Conservation (phyloP, 352 stramenopile species). For the Phytophthora cryptogea region DNA sequence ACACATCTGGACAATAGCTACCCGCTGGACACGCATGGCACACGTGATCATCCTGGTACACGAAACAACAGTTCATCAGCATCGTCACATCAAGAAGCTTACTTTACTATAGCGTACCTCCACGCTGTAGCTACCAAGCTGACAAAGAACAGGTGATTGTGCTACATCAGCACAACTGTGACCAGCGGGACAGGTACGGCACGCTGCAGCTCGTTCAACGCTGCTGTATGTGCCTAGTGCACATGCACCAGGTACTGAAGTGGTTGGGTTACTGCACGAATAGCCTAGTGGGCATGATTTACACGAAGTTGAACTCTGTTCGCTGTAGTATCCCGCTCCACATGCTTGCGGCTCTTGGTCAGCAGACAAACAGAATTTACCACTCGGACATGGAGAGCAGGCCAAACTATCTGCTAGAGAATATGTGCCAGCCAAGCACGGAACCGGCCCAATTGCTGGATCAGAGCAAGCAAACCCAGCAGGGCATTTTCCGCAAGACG, state of each 20-base stretch:
- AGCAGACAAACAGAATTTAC: slow-evolving; percentile 23
- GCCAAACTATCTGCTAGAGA: slow-evolving; percentile 20
- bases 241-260: slow-evolving; percentile 28
- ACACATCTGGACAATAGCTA: slow-evolving; percentile 38
- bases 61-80: slow-evolving; percentile 8
- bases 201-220: slow-evolving; percentile 18
- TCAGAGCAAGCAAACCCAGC: slow-evolving; percentile 34
- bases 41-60: slow-evolving; percentile 34
- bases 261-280: slow-evolving; percentile 31
- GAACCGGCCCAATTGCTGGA: slow-evolving; percentile 21
- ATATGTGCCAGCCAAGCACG: slow-evolving; percentile 28
- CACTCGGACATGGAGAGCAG: slow-evolving; percentile 29
- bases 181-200: slow-evolving; percentile 54
- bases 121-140: slow-evolving; percentile 51
- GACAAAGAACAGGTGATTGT: slow-evolving; percentile 41
- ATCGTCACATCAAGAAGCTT: not conserved
- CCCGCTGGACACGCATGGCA: slow-evolving; percentile 48
- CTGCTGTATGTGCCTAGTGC: slow-evolving; percentile 34
- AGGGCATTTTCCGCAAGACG: slow-evolving; percentile 42
- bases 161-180: slow-evolving; percentile 57
- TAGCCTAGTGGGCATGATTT: slow-evolving; percentile 40
- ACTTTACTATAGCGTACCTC: slow-evolving; percentile 23
- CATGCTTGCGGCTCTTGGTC: slow-evolving; percentile 22
- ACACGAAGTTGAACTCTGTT: slow-evolving; percentile 28
- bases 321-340: slow-evolving; percentile 29